phyloP scores from a whole-genome alignment of 139 green algal species.

The Haematococcus sp. region DNA sequence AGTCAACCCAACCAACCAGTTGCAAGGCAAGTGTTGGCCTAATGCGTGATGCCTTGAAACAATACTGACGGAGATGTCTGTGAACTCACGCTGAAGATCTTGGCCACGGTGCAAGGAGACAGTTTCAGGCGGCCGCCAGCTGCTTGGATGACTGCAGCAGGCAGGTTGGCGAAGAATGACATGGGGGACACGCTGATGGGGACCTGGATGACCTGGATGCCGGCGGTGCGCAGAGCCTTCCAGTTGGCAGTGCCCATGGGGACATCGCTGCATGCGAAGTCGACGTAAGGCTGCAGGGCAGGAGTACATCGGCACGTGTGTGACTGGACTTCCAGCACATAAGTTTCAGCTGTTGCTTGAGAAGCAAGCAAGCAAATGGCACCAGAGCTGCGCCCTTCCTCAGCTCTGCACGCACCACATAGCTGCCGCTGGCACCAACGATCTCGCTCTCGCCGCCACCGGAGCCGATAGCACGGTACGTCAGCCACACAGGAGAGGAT shows the following conservation, averaged over 20 bases:
- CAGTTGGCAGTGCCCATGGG: conserved; percentile 22
- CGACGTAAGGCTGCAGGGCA: not conserved
- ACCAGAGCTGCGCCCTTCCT: too few relatives aligned
- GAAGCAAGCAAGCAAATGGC: too few relatives aligned
- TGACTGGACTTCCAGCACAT: too few relatives aligned
- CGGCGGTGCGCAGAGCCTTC: conserved; percentile 8
- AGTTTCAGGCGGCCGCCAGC: conserved; percentile 12
- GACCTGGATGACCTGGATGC: conserved; percentile 24
- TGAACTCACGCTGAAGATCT: conserved; percentile 30
- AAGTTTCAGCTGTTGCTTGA: too few relatives aligned
- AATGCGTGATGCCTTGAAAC: too few relatives aligned
- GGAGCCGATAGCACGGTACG: conserved; percentile 25
- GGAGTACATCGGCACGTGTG: too few relatives aligned
- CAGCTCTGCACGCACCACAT: too few relatives aligned
- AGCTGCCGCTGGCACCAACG: not conserved
- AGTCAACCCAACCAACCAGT: too few relatives aligned
- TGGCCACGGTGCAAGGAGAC: conserved; percentile 25
- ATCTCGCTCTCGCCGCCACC: conserved; percentile 19
- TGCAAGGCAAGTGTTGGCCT: too few relatives aligned
- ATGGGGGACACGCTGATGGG: conserved; percentile 30
- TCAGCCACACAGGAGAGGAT: conserved; percentile 23
- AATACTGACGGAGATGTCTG: too few relatives aligned
- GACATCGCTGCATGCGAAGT: conserved; percentile 31
- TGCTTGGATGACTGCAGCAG: not conserved
- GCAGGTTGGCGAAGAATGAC: conserved; percentile 38